Percentiles rank a stretch among this genome's conserved stretches.
Conservation (phyloP, 2,329 filamentous ascomycete genomes). For the Gnomoniopsis sp. region DNA sequence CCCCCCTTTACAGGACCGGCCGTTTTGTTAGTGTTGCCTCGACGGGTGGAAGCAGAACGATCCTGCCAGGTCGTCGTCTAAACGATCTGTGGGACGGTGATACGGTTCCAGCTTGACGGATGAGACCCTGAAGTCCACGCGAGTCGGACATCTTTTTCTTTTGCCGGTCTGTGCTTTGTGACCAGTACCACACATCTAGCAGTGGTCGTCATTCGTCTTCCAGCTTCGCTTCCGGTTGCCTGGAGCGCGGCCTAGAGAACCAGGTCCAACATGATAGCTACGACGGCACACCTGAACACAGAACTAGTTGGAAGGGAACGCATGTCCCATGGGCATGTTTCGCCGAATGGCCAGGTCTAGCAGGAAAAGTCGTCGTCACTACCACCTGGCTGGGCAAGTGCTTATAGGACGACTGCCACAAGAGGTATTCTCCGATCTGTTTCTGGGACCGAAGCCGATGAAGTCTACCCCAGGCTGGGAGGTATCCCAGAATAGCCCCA, state of each 20-base stretch:
- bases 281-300: not conserved
- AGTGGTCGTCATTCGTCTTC: not conserved
- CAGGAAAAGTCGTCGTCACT: not conserved
- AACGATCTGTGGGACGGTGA: constrained; percentile 14
- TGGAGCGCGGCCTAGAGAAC: not conserved
- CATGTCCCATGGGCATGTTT: not conserved
- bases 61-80: constrained; percentile 14
- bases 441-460: not conserved
- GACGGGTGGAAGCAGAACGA: constrained; percentile 6
- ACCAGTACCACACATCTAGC: not conserved
- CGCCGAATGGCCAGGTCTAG: not conserved
- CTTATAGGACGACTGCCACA: not conserved
- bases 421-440: not conserved
- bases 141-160: not conserved
- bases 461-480: not conserved
- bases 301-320: not conserved
- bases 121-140: constrained; percentile 1
- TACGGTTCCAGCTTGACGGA: constrained; percentile 2
- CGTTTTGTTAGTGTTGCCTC: not conserved
- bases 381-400: not conserved
- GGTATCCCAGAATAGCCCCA: not conserved
- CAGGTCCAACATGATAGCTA: not conserved
- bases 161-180: not conserved
- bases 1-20: constrained; percentile 2
- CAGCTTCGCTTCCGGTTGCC: constrained; percentile 2